phyloP scores from a whole-genome alignment of 169 alveolate genomes.

The Plasmodium blacklocki region DNA sequence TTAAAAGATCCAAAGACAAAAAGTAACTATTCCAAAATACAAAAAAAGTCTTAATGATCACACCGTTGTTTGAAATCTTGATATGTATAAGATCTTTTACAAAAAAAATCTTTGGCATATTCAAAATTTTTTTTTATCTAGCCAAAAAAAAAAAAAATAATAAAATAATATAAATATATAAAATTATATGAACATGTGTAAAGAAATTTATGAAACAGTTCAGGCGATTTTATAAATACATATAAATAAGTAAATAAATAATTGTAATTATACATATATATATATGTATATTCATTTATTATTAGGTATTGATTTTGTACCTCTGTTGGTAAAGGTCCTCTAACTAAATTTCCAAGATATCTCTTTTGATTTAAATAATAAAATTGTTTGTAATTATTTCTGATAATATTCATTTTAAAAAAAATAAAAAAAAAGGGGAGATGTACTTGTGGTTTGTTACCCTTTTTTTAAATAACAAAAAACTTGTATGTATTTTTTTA shows the following conservation, averaged over 20 bases:
- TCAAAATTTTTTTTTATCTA: slow-evolving; percentile 40
- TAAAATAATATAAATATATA: neutral
- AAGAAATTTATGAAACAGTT: no score
- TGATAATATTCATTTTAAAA: neutral
- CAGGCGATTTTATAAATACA: no score
- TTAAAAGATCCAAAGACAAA: slow-evolving; percentile 77
- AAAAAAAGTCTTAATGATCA: slow-evolving; percentile 80
- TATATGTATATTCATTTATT: no score
- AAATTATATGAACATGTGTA: no score
- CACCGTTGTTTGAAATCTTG: slow-evolving; percentile 82
- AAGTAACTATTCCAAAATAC: slow-evolving; percentile 81
- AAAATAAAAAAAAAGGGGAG: neutral
- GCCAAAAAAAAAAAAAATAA: neutral
- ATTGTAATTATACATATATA: no score
- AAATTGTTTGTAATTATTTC: neutral
- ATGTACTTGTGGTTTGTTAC: no score
- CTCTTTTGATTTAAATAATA: slow-evolving; percentile 16
- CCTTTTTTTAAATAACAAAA: no score
- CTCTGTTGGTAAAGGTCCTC: slow-evolving; percentile 61
- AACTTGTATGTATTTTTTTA: no score
- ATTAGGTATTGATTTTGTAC: neutral
- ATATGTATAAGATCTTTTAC: slow-evolving; percentile 76
- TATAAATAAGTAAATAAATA: no score
- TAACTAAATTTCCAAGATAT: slow-evolving; percentile 51
- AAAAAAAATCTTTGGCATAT: slow-evolving; percentile 80